Percentiles rank a stretch among this genome's conserved stretches.
Conservation (phyloP, 2,329 filamentous ascomycete genomes). For the Penicillium sumatraense region DNA sequence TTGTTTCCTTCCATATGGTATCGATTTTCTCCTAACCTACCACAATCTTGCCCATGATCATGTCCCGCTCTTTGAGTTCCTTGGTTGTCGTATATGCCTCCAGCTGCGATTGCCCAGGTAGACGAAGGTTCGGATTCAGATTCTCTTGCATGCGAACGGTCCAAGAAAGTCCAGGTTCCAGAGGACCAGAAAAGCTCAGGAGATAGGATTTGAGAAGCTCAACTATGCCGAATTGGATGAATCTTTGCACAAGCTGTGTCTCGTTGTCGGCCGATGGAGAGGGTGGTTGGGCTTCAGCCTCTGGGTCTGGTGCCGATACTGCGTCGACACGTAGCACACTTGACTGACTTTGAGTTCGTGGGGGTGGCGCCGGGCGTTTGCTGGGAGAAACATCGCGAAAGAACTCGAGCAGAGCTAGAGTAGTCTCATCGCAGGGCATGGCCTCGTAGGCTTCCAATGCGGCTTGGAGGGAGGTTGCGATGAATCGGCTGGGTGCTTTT, state of each 20-base stretch:
- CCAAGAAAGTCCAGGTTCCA: slow-evolving; percentile 49
- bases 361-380: slow-evolving; percentile 64
- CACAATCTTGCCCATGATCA: slow-evolving; percentile 61
- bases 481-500: slow-evolving; percentile 66
- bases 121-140: slow-evolving; percentile 55
- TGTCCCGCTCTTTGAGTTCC: slow-evolving; percentile 56
- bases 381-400: slow-evolving; percentile 62
- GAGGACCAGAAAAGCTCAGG: slow-evolving; percentile 42
- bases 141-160: slow-evolving; percentile 61
- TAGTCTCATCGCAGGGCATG: slow-evolving; percentile 60
- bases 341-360: slow-evolving; percentile 58
- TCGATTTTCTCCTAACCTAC: slow-evolving; percentile 33
- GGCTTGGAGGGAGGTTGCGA: slow-evolving; percentile 67
- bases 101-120: slow-evolving; percentile 57
- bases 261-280: slow-evolving; percentile 52
- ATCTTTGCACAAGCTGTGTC: slow-evolving; percentile 54
- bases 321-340: slow-evolving; percentile 39
- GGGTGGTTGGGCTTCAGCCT: slow-evolving; percentile 52
- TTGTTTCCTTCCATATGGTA: neutral
- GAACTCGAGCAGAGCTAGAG: slow-evolving; percentile 61
- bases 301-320: slow-evolving; percentile 59
- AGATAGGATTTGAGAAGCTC: slow-evolving; percentile 67
- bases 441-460: slow-evolving; percentile 64
- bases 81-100: slow-evolving; percentile 57
- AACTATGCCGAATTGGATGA: slow-evolving; percentile 66